Evolutionary conservation across 352 stramenopile species (phyloP), one percentile per base, ranked within the genome.

Genomic region (Pythium vanterpoolii): DNA sequence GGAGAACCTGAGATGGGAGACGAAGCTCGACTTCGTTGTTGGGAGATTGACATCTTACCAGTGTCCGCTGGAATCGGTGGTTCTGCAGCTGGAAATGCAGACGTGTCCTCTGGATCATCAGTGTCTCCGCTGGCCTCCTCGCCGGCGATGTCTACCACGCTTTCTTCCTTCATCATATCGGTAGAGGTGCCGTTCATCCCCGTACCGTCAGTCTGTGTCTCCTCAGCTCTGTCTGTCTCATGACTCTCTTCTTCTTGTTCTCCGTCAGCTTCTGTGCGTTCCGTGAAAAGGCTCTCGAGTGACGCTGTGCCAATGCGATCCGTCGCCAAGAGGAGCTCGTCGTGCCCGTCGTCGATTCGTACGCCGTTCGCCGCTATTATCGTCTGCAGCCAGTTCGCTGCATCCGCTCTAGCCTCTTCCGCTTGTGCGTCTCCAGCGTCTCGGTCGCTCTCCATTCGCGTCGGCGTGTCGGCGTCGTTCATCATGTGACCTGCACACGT

Each of bases 201-300:
- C 34, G 34, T n/a, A n/a, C 14, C 34, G 19, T 42, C 14, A 3
- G 6, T 42, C 34, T 42, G 10, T 16, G 4, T 42, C 6, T 42
- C 34, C 6, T 16, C 13, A 18, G 8, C 34, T 38, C 16, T 14
- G 11, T 14, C 19, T 7, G 14, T 36, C 1, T 26, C 34, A 13
- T 16, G 8, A 36, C 14, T 46, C 26, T 52, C 31, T 38, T n/a
- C 23, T 1, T 13, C 45, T 5, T 42, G 28, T 9, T 53, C 36
- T 47, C 45, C 28, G 10, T 52, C 51, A 7, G 18, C 26, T 31
- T 68, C 61, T 0, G 30, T 62, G 18, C 53, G 39, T 13, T 69
- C 54, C 5, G 62, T 69, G 55, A 69, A 69, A 10, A 69, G 44
- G 47, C 56, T 63, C 39, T 62, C 54, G 14, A 69, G 55, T n/a